Conservation (phyloP, 2,329 filamentous ascomycete genomes). For the Fusarium sp. region DNA sequence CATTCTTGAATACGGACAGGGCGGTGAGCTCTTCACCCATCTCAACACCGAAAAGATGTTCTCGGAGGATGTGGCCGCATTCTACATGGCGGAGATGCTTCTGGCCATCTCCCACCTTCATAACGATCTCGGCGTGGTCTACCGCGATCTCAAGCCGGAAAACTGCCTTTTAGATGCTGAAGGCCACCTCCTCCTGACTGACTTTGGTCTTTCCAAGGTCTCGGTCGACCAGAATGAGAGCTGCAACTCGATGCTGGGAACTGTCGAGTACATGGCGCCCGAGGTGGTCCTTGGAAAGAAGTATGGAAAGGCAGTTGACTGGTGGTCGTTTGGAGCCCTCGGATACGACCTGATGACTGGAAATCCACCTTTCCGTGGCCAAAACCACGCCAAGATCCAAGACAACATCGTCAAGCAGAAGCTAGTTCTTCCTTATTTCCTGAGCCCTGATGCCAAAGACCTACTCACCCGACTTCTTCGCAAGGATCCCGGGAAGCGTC, state of each 20-base stretch:
- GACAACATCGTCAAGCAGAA: constrained; percentile 97
- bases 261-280: constrained; percentile 98
- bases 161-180: constrained; percentile 94
- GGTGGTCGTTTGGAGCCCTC: constrained; percentile 97
- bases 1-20: constrained; percentile 96
- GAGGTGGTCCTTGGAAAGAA: constrained; percentile 89
- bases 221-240: constrained; percentile 71
- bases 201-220: constrained; percentile 97
- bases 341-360: constrained; percentile 94
- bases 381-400: constrained; percentile 93
- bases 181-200: constrained; percentile 92
- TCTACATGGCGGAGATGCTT: constrained; percentile 99
- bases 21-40: constrained; percentile 96
- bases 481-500: constrained; percentile 90
- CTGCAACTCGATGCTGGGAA: constrained; percentile 92
- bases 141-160: constrained; percentile 96
- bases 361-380: constrained; percentile 86
- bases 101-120: constrained; percentile 94
- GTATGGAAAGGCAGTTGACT: constrained; percentile 95
- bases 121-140: constrained; percentile 90
- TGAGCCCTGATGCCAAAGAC: constrained; percentile 92
- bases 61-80: constrained; percentile 84
- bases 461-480: constrained; percentile 87
- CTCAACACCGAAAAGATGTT: constrained; percentile 96
- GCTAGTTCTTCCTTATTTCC: constrained; percentile 85